Base-by-base conservation (phyloP, 164 flowering plant species). In the Stephania cephalantha region DNA sequence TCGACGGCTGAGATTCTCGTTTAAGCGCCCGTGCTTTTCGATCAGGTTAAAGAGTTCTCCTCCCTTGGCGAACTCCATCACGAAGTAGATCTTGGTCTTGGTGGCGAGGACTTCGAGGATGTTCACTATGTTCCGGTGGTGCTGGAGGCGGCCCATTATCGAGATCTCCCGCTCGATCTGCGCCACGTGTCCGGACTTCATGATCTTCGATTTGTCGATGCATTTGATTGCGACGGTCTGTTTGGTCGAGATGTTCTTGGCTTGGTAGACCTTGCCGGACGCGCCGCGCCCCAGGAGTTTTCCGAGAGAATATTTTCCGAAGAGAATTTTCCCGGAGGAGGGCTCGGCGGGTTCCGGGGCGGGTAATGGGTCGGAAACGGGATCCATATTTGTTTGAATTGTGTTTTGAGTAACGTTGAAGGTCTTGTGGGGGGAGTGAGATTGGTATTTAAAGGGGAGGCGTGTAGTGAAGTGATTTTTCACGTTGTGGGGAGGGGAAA, bases 181-280 rank as follows among this genome's bases (percentile, higher is more conserved):
- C 45, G 73, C 79, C 42, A 76, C 73, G 68, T 84, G 67, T 1
- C 83, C 84, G 0, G 80, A 80, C 42, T 81, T 83, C 15, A 78
- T 18, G 4, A 90, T 64, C 73, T 85, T 88, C 52, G 78, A 82
- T 79, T 89, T 92, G 81, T 83, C 81, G 53, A 92, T 83, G 69
- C 83, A 79, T 73, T 92, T 92, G 22, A 92, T 82, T 22, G 97
- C 97, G 67, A 89, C 92, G 85, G 89, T 84, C 79, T 84, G 83
- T 0, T 90, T 90, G 6, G 87, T 83, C 1, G 67, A 20, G 8
- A 84, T 46, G 74, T 87, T 76, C 45, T 88, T 64, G 45, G 87
- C 97, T 77, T 86, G 86, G 86, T 89, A 92, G 12, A 92, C 97
- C 81, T 90, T 92, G 4, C 86, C 95, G 70, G 84, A 92, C 7